Base-by-base conservation (phyloP, 441 rosid genomes). In the Daphne laureola region DNA sequence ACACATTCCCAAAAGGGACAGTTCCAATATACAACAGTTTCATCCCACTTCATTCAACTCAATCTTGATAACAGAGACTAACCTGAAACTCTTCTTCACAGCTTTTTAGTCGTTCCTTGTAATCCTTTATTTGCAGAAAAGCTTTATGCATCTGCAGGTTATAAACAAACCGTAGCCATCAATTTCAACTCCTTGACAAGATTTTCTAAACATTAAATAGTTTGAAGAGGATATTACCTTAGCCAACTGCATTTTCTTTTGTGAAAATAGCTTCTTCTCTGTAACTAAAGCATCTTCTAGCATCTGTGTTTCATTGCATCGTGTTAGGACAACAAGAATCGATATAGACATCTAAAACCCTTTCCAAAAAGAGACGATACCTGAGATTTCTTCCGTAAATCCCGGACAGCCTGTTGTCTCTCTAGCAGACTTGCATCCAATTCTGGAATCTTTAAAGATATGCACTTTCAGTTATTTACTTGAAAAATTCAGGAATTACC, bases 21-120 rank as follows among this genome's bases (percentile, higher is more conserved):
- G 25, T 31, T 31, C 11, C 38, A 31, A 31, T 5, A 31, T 31
- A 31, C 2, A 21, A 8, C 38, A 31, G 38, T 31, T 4, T 6
- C 9, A 31, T 5, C 38, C 38, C 4, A 31, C 38, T 31, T 31
- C 2, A 9, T 31, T 31, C 11, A 31, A 31, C 38, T 31, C 7
- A 31, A 5, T 31, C 38, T 31, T 31, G 38, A 4, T 31, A 38
- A 17, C 21, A 17, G 47, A 69, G 57, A 17, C 75, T 66, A 49
- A 88, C 98, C 91, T 83, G 80, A 59, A 86, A 84, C 67, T 91
- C 96, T 48, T 63, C 78, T 70, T 88, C 93, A 54, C 64, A 70
- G 65, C 74, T 77, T 72, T 84, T 80, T 50, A 87, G 78, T 63
- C 73, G 79, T 66, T 73, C 80, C 4, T 66, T 63, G 76, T 62